Evolutionary conservation across 495 filamentous ascomycete genomes (phyloP).

Genomic region (Mytilinidion resinicola): DNA sequence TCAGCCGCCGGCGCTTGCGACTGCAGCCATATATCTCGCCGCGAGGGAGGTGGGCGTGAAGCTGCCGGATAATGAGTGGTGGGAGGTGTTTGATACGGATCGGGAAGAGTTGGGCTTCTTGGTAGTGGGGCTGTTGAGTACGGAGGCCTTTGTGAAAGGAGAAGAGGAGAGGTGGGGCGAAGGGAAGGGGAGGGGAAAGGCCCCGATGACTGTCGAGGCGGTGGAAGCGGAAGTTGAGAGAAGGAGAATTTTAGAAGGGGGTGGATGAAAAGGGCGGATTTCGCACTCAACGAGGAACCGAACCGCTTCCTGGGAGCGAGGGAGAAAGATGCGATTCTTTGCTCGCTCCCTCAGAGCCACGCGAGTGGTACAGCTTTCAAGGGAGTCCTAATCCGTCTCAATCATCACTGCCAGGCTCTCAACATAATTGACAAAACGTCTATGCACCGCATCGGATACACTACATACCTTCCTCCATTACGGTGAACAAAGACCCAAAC

Average conservation of each 20-base stretch:
- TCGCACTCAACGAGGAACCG: too few species aligned
- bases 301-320: too few species aligned
- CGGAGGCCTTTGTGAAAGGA: conserved; percentile 60
- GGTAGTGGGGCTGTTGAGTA: conserved; percentile 77
- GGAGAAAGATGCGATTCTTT: too few species aligned
- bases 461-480: too few species aligned
- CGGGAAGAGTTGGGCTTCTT: conserved; percentile 91
- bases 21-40: conserved; percentile 82
- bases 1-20: conserved; percentile 78
- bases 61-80: conserved; percentile 80
- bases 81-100: conserved; percentile 98
- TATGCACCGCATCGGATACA: too few species aligned
- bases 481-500: too few species aligned
- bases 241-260: conserved; percentile 36
- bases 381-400: too few species aligned
- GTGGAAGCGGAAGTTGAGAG: conserved; percentile 58
- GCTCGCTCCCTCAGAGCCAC: too few species aligned
- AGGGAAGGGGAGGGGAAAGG: conserved; percentile 21
- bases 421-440: too few species aligned
- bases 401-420: too few species aligned
- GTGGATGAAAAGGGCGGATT: conserved; percentile 3
- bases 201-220: conserved; percentile 47
- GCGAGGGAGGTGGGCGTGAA: conserved; percentile 71
- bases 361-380: too few species aligned
- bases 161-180: conserved; percentile 48